Base-by-base conservation (phyloP, 1,284 basidiomycete species). In the Cryptococcus jaspeensis region DNA sequence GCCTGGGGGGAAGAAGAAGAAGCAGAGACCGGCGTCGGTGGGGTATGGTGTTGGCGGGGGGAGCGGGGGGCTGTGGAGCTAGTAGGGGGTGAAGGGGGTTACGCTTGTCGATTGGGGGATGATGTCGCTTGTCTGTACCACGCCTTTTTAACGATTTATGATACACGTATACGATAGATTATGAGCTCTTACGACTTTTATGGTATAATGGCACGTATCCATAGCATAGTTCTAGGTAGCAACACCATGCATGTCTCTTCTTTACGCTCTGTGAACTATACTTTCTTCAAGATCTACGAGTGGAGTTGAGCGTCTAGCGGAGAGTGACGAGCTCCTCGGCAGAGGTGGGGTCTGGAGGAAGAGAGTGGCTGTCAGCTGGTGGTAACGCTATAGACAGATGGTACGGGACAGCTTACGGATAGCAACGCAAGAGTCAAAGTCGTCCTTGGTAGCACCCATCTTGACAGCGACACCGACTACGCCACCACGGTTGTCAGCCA, bases 351-450 rank as follows among this genome's bases (percentile, higher is more conserved):
- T 79, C 74, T 76, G 57, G 11, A 16, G n/a, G 18, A 28, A 22
- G 20, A 35, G 15, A 23, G 20, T 5, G 15, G 23, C 41, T 32
- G n/a, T 38, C 32, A 22, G 51, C 16, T 25, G 28, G 15, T 5
- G 25, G 6, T 7, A 25, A 7, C 20, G n/a, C n/a, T 43, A 23
- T 8, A 20, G 42, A 5, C 11, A 37, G 4, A 8, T 28, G 38
- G 41, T 44, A 32, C 13, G 42, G 25, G 5, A 4, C 7, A 8
- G 73, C 75, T 60, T 55, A 77, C 73, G 93, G 66, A 97, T 96
- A 18, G 93, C 93, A 42, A 96, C 89, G 4, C 89, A 92, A 69
- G 89, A 84, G 69, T 93, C 90, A 58, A 95, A 81, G 72, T 95
- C 89, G 67, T 84, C 78, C 80, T 93, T 93, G 18, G 84, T 74